Percentiles rank a stretch among this genome's conserved stretches.
phyloP scores from a whole-genome alignment of 306 rosid species.

The Oxytropis ochrocephala region DNA sequence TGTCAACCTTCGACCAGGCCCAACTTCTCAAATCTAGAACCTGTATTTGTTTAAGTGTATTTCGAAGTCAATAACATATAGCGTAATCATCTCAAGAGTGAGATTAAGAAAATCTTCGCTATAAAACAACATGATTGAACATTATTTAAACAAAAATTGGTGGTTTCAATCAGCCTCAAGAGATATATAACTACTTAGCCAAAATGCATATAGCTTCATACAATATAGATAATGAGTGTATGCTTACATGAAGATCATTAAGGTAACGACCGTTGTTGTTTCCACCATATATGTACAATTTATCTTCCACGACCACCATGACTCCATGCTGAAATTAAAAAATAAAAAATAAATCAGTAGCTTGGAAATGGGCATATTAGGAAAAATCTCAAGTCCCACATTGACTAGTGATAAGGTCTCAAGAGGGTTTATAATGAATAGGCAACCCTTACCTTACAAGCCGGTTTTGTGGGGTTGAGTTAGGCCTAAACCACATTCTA shows the following conservation, averaged over 20 bases:
- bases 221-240: neutral
- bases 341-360: conserved; percentile 12
- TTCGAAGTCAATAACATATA: neutral
- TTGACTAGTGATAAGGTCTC: too few relatives aligned
- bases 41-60: conserved; percentile 35
- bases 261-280: conserved; percentile 96
- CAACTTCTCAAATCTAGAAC: conserved; percentile 83
- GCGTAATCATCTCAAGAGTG: neutral
- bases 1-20: conserved; percentile 79
- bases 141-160: neutral
- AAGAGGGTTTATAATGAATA: too few relatives aligned
- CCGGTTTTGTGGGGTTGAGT: too few relatives aligned
- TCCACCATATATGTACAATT: conserved; percentile 89
- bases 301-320: conserved; percentile 65
- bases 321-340: conserved; percentile 69
- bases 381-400: too few relatives aligned
- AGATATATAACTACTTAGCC: neutral
- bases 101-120: neutral
- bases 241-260: conserved; percentile 77
- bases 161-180: neutral
- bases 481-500: too few relatives aligned
- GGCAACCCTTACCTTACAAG: too few relatives aligned
- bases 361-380: conserved; percentile 18
- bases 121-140: neutral
- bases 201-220: neutral